Evolutionary conservation across 2,329 filamentous ascomycete species (phyloP), one percentile per base, ranked within the genome.

Genomic region (Daldinia eschscholtzii): DNA sequence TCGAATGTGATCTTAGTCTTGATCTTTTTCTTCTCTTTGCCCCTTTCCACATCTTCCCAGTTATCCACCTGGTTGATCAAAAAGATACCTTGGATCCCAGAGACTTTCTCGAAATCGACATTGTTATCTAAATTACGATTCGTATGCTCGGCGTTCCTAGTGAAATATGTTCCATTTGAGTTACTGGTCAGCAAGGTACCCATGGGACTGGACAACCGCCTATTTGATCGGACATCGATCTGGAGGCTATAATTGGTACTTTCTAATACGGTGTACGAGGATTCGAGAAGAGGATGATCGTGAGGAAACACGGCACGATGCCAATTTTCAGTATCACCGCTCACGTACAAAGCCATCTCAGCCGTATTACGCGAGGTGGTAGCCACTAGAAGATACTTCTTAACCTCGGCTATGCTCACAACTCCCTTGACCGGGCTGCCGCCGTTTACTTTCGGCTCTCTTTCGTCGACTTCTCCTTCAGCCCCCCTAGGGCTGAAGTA

Each of bases 221-320:
- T 84, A 10, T 85, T 86, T 1, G 91, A 93, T 87, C 95, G 91
- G 70, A 98, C 94, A 80, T 98, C 94, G 62, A 99, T 90, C 81
- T 98, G 95, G 74, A 99, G 94, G 83, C 95, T 98, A 83, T 99
- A 98, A 78, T 97, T 95, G 46, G 96, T 98, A 76, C 94, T 96
- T 81, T 98, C 95, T 44, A 99, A 86, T 55, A 99, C 88, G 0
- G 96, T 99, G 80, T 98, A 99, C 2, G 93, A 93, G 77, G 95
- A 89, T 78, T 97, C 92, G 69, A 93, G 87, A 75, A 94, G 81
- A 46, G 86, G 93, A 79, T 97, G 94, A 69, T 92, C 91, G 50
- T 89, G 89, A 6, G 90, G 91, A 80, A 99, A 98, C 77, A 97
- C 89, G 66, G 95, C 95, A 60, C 94, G 90, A 79, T 98, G 94